Evolutionary conservation across 1,139 yeast genomes (phyloP), one percentile per base, ranked within the genome.

Genomic region (Pneumocystis carinii): DNA sequence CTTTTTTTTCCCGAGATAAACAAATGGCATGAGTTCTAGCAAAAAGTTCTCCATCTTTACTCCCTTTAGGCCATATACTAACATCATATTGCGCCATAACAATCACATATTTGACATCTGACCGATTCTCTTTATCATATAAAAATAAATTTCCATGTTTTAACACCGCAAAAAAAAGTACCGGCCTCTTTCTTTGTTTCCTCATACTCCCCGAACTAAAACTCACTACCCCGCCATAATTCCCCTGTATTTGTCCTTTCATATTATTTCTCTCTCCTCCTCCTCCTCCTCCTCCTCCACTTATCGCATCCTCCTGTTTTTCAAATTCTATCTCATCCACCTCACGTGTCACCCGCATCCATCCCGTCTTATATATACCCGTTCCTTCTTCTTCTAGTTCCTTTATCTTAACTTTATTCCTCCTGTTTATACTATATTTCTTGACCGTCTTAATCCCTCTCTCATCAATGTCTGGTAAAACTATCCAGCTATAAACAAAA

Each of bases 111-210:
- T 83, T 82, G 19, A 89, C 84, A 69, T 85, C 85, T 63, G 78
- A 79, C 69, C 83, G 77, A 61, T 78, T 76, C 67, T 85, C 85
- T 69, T 85, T 87, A 67, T 82, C 82, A 74, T 87, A 90, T 14
- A 90, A 76, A 70, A 90, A 87, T 63, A 90, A 74, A 70, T 90
- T 90, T 0, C 96, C 95, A 70, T 90, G 96, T 68, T 85, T 85
- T 64, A 62, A 59, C 17, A 59, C 19, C 15, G 36, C 68, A 69
- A 35, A 74, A 69, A 62, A 53, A 32, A 32, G 32, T 3, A 10
- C n/a, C n/a, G 32, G 32, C 5, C 36, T 8, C 55, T 42, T 42
- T 24, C 55, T 42, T 8, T 42, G 55, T 24, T 24, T 42, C 7
- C 7, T 24, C 7, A 24, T 8, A 4, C 4, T 14, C n/a, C 19